Conservation (phyloP, 768 basidiomycete genomes). For the Boletus fagicola region DNA sequence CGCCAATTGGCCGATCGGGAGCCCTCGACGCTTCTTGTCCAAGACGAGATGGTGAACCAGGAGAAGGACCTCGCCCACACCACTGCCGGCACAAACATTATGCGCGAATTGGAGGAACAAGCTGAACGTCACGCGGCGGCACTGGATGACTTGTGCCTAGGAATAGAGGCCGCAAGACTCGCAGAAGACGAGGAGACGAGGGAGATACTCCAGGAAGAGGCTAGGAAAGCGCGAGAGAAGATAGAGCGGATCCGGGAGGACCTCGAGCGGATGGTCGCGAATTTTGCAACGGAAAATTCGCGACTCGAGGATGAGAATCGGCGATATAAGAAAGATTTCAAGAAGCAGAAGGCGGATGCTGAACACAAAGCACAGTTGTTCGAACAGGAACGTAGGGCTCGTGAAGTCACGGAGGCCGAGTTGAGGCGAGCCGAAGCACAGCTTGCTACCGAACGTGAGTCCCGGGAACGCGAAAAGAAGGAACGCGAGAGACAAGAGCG, state of each 20-base stretch:
- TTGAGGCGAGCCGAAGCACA: conserved; percentile 18
- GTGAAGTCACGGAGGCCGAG: conserved; percentile 25
- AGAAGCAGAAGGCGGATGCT: conserved; percentile 21
- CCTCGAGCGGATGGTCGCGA: conserved; percentile 38
- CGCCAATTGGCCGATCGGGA: conserved; percentile 39
- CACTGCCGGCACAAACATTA: conserved; percentile 49
- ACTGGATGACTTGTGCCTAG: conserved; percentile 41
- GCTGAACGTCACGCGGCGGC: conserved; percentile 45
- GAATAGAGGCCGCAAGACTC: conserved; percentile 45
- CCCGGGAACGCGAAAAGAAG: conserved; percentile 9
- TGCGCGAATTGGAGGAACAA: conserved; percentile 47
- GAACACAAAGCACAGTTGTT: conserved; percentile 17
- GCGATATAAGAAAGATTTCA: conserved; percentile 18
- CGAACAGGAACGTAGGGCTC: conserved; percentile 27
- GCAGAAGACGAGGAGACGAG: conserved; percentile 45
- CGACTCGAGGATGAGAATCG: conserved; percentile 29
- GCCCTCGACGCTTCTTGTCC: conserved; percentile 48
- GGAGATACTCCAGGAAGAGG: conserved; percentile 42
- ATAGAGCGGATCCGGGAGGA: conserved; percentile 41
- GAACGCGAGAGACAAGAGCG: background rate
- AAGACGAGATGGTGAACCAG: conserved; percentile 53
- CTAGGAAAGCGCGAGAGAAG: conserved; percentile 40
- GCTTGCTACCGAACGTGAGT: conserved; percentile 15
- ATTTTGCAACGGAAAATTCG: conserved; percentile 37
- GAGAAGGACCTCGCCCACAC: conserved; percentile 49